Evolutionary conservation across 2,329 filamentous ascomycete species (phyloP).

Genomic region (Parastagonospora avenae): DNA sequence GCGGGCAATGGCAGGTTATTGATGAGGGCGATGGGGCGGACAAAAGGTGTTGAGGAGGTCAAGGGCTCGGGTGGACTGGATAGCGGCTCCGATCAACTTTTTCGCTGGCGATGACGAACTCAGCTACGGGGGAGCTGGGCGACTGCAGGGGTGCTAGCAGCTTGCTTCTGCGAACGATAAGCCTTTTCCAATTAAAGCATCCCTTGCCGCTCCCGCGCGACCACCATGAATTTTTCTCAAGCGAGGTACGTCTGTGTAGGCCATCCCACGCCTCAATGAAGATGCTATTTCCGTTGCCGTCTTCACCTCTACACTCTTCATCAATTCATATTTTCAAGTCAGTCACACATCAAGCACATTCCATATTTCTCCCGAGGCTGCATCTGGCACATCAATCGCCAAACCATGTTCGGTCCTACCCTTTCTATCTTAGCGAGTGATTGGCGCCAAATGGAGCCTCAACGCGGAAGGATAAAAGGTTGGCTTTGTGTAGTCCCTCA

Average conservation of each 20-base stretch:
- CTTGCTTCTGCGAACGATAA: slow-evolving; percentile 2
- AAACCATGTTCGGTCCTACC: background rate
- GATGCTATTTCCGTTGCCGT: background rate
- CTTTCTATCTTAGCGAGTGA: background rate
- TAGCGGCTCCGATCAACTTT: slow-evolving; percentile 29
- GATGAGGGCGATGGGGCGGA: slow-evolving; percentile 10
- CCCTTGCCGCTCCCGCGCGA: slow-evolving; percentile 10
- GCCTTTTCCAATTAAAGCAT: slow-evolving; percentile 18
- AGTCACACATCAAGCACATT: too few species aligned
- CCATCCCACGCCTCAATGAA: slow-evolving; percentile 8
- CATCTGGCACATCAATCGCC: too few species aligned
- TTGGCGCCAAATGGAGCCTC: slow-evolving; percentile 2
- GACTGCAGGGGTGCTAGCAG: slow-evolving; percentile 7
- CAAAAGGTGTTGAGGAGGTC: slow-evolving; percentile 17
- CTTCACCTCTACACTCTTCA: background rate
- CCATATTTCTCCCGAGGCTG: too few species aligned
- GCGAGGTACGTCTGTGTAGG: background rate
- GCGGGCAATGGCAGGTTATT: slow-evolving; percentile 12
- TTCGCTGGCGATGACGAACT: slow-evolving; percentile 36
- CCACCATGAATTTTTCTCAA: slow-evolving; percentile 8
- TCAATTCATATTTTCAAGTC: too few species aligned
- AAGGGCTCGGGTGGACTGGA: slow-evolving; percentile 1
- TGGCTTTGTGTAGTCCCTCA: slow-evolving; percentile 2
- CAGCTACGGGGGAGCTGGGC: slow-evolving; percentile 10
- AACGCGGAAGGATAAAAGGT: slow-evolving; percentile 6